Evolutionary conservation across 139 green algal genomes (phyloP).

Genomic region (Picochlorum sp.): DNA sequence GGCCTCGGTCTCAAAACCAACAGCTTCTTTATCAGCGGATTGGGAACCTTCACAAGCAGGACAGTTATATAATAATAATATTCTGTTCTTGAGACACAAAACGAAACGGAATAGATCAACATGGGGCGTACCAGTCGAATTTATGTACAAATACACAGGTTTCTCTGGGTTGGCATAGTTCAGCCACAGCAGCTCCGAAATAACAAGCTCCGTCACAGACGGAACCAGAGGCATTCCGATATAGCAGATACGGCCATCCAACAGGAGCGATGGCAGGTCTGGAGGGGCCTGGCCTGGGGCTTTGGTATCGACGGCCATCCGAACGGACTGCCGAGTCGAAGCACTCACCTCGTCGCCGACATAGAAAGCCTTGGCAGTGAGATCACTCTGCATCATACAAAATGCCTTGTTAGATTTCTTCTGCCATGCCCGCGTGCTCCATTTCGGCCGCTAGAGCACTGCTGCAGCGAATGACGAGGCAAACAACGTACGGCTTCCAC

Average conservation of each 20-base stretch:
- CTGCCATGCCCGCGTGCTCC: not conserved
- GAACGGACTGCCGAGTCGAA: slow-evolving; percentile 14
- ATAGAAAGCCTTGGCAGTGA: slow-evolving; percentile 43
- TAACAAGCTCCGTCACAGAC: slow-evolving; percentile 79
- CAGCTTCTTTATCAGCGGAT: slow-evolving; percentile 31
- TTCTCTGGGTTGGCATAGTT: slow-evolving; percentile 64
- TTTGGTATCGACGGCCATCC: slow-evolving; percentile 35
- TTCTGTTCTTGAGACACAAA: not conserved
- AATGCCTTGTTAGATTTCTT: not conserved
- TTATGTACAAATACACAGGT: slow-evolving; percentile 84
- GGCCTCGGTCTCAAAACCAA: slow-evolving; percentile 84
- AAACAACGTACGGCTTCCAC: slow-evolving; percentile 30
- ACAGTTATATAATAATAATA: not conserved
- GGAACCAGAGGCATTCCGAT: slow-evolving; percentile 85
- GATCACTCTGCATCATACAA: slow-evolving; percentile 16
- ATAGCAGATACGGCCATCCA: slow-evolving; percentile 80
- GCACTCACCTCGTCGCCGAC: slow-evolving; percentile 30
- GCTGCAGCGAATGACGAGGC: not conserved
- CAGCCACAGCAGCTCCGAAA: slow-evolving; percentile 80
- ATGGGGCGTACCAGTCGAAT: slow-evolving; percentile 52
- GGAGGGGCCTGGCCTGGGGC: slow-evolving; percentile 51
- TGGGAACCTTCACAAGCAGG: slow-evolving; percentile 26
- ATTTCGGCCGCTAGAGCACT: not conserved
- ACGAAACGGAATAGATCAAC: slow-evolving; percentile 10
- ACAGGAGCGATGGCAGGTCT: slow-evolving; percentile 76